These are phyloP conservation scores for Xerocomellus amylosporus DNA, from an alignment of 768 basidiomycete species.

Conservation along the genomic window DNA sequence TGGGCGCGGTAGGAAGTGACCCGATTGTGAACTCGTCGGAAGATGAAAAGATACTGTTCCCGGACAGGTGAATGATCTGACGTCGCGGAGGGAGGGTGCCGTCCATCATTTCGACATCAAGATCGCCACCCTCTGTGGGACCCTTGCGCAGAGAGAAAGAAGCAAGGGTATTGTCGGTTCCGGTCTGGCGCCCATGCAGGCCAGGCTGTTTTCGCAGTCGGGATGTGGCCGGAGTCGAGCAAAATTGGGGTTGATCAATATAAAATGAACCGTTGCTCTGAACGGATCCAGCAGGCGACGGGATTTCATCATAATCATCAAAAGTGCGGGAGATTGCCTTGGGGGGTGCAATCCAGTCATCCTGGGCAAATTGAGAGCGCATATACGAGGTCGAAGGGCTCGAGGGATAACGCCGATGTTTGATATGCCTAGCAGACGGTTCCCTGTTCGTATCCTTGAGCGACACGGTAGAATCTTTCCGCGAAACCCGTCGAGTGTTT, in stretches of 20 bases:
- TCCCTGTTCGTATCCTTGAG: slow-evolving; percentile 15
- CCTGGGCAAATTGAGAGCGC: slow-evolving; percentile 15
- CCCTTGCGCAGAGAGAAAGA: not conserved
- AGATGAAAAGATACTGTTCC: slow-evolving; percentile 31
- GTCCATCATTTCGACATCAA: slow-evolving; percentile 26
- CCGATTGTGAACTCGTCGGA: slow-evolving; percentile 28
- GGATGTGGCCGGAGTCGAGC: slow-evolving; percentile 25
- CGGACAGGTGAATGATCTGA: slow-evolving; percentile 20
- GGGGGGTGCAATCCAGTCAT: slow-evolving; percentile 15
- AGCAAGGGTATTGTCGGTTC: not conserved
- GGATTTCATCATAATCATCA: not conserved
- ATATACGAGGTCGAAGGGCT: slow-evolving; percentile 29
- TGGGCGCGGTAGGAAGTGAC: slow-evolving; percentile 1
- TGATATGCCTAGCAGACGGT: slow-evolving; percentile 10
- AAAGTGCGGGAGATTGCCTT: slow-evolving; percentile 3
- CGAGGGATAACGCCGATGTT: slow-evolving; percentile 19
- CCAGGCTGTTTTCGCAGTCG: slow-evolving; percentile 1
- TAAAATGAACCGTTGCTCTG: slow-evolving; percentile 19
- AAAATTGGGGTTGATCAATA: slow-evolving; percentile 20
- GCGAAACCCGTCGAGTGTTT: slow-evolving; percentile 11
- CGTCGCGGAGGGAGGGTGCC: not conserved
- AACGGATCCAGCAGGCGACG: slow-evolving; percentile 4
- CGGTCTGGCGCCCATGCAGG: not conserved
- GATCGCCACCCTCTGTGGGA: not conserved
- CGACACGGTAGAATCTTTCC: slow-evolving; percentile 18